Evolutionary conservation across 116 monocot genomes (phyloP), one percentile per base, ranked within the genome.

Genomic region (Dioscorea cayenensis): DNA sequence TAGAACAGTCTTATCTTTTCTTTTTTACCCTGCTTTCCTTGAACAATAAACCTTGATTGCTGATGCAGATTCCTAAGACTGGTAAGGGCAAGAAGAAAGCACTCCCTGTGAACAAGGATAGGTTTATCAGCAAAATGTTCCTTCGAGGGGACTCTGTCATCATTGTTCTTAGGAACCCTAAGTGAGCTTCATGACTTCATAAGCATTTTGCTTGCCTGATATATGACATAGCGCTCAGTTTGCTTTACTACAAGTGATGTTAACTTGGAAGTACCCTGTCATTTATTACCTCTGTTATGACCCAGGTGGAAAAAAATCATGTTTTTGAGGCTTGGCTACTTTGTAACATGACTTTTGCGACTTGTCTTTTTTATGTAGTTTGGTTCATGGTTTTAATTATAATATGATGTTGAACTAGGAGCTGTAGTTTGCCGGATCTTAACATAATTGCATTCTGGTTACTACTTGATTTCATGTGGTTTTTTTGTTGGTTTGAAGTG

Each of bases 61-160:
- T 22, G 16, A 1, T 80, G 23, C 50, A 87, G 87, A 52, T 80
- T 64, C 83, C 83, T 4, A 83, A 78, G 69, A 83, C 87, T 14
- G 87, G 87, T 27, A 83, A 83, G 23, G 83, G 83, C 51, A 83
- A 83, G 83, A 83, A 83, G 66, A 73, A 73, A 29, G 78, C 83
- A 23, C 75, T 75, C 16, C 83, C 78, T 43, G 78, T 83, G 23
- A 83, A 83, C 83, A 83, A 83, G 63, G 83, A 83, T 49, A 77
- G 83, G 35, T 87, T 87, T 77, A 83, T 87, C 66, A 87, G 87
- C 66, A 87, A 87, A 63, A 87, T 87, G 87, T 83, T 87, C 63
- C 83, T 87, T 18, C 71, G 83, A 21, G 87, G 83, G 59, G 83
- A 87, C 49, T 87, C 83, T 20, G 87, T 87, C 36, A 87, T 87